Percentiles rank a stretch among this genome's conserved stretches.
phyloP scores from a whole-genome alignment of 2,329 filamentous ascomycete genomes.

The Penicillium sp. region DNA sequence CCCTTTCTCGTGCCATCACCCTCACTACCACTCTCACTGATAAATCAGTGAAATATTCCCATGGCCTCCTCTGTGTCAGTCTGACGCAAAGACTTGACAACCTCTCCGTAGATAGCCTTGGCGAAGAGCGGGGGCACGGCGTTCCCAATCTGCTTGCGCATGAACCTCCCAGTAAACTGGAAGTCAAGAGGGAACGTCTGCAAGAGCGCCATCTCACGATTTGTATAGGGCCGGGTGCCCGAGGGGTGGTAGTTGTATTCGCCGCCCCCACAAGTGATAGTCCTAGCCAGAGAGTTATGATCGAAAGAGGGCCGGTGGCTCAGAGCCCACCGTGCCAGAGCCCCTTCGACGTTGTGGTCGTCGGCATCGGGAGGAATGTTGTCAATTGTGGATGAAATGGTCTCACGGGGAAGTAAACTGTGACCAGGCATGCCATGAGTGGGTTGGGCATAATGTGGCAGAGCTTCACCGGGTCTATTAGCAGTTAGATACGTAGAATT shows the following conservation, averaged over 20 bases:
- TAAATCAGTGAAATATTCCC: not conserved
- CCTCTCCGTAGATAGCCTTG: constrained; percentile 38
- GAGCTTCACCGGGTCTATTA: constrained; percentile 65
- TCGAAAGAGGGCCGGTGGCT: constrained; percentile 40
- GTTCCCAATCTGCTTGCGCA: constrained; percentile 69
- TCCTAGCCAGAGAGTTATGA: constrained; percentile 53
- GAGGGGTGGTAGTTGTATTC: constrained; percentile 63
- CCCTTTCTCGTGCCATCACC: not conserved
- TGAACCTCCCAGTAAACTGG: constrained; percentile 49
- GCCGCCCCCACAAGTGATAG: constrained; percentile 63
- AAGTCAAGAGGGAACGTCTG: constrained; percentile 67
- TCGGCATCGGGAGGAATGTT: constrained; percentile 40
- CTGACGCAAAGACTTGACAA: constrained; percentile 37
- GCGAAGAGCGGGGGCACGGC: constrained; percentile 65
- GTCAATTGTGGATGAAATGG: constrained; percentile 44
- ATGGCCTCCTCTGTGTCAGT: constrained; percentile 33
- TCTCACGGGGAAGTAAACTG: constrained; percentile 37
- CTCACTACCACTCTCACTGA: not conserved
- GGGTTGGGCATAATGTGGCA: constrained; percentile 63
- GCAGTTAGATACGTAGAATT: not conserved
- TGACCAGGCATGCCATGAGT: constrained; percentile 52
- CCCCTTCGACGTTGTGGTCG: constrained; percentile 43
- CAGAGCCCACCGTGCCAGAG: constrained; percentile 20
- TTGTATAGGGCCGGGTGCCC: constrained; percentile 62
- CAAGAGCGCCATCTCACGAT: constrained; percentile 65